phyloP scores from a whole-genome alignment of 441 rosid species.

The Euphorbia schlechtendalii region DNA sequence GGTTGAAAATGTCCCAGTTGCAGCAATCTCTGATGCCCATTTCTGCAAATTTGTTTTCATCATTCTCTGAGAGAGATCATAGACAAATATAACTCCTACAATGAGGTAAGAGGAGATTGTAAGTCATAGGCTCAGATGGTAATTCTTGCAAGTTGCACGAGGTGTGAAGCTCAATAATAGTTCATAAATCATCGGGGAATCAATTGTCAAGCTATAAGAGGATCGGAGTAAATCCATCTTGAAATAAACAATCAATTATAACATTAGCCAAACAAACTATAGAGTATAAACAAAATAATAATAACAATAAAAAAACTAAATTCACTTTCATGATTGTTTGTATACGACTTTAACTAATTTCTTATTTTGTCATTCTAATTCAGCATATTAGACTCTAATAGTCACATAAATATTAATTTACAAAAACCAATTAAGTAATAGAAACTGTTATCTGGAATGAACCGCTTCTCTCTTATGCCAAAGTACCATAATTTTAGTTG shows the following conservation, averaged over 20 bases:
- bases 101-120: constrained; percentile 12
- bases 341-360: background rate
- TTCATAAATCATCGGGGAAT: background rate
- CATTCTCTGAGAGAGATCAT: constrained; percentile 93
- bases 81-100: constrained; percentile 92
- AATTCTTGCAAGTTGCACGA: constrained; percentile 18
- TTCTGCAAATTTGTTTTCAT: constrained; percentile 88
- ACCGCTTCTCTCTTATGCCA: background rate
- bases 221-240: background rate
- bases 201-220: constrained; percentile 6
- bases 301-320: background rate
- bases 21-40: constrained; percentile 91
- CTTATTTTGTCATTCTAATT: constrained; percentile 5
- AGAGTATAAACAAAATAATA: background rate
- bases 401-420: background rate
- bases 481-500: background rate
- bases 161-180: constrained; percentile 1
- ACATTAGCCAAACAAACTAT: too few species aligned
- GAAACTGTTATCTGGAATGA: constrained; percentile 5
- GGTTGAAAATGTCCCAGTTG: constrained; percentile 88
- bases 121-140: constrained; percentile 14
- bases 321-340: too few species aligned
- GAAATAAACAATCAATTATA: background rate
- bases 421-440: background rate
- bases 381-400: background rate